Percentiles rank a stretch among this genome's conserved stretches.
These are phyloP conservation scores for Geotrichum klebahnii DNA, from an alignment of 1,139 yeast genomes.

Conservation along the genomic window DNA sequence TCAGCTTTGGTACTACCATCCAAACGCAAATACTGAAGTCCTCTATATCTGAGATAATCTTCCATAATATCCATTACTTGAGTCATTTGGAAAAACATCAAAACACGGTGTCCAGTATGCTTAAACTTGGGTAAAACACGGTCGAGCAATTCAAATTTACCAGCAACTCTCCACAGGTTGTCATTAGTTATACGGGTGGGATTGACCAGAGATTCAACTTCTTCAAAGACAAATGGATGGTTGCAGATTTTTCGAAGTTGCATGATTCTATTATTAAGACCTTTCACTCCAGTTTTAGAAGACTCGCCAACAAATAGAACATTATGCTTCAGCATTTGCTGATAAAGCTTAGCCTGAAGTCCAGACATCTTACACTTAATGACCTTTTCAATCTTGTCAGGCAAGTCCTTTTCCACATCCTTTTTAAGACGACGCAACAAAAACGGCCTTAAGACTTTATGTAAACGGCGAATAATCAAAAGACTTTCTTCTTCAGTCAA, in stretches of 20 bases:
- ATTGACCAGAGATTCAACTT: conserved; percentile 60
- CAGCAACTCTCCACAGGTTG: conserved; percentile 82
- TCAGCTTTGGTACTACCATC: conserved; percentile 97
- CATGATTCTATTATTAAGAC: conserved; percentile 91
- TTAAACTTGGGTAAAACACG: conserved; percentile 83
- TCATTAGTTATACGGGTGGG: conserved; percentile 52
- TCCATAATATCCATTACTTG: conserved; percentile 99
- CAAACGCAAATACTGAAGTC: conserved; percentile 75
- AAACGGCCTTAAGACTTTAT: conserved; percentile 88
- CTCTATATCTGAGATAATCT: conserved; percentile 75
- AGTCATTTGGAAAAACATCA: conserved; percentile 97
- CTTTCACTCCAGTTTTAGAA: conserved; percentile 75
- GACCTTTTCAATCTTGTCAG: conserved; percentile 88
- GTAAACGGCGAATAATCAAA: conserved; percentile 85
- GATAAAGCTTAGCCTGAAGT: conserved; percentile 71
- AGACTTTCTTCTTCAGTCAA: conserved; percentile 92
- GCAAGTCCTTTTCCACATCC: conserved; percentile 92
- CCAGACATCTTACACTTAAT: conserved; percentile 84
- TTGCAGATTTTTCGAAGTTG: conserved; percentile 93
- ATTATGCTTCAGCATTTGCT: conserved; percentile 84
- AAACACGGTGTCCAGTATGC: conserved; percentile 81
- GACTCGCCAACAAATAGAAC: conserved; percentile 76
- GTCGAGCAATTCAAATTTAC: conserved; percentile 89
- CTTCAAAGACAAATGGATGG: conserved; percentile 95
- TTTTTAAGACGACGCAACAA: conserved; percentile 85